Conservation (phyloP, 441 rosid species). For the Raphanus hybrid region DNA sequence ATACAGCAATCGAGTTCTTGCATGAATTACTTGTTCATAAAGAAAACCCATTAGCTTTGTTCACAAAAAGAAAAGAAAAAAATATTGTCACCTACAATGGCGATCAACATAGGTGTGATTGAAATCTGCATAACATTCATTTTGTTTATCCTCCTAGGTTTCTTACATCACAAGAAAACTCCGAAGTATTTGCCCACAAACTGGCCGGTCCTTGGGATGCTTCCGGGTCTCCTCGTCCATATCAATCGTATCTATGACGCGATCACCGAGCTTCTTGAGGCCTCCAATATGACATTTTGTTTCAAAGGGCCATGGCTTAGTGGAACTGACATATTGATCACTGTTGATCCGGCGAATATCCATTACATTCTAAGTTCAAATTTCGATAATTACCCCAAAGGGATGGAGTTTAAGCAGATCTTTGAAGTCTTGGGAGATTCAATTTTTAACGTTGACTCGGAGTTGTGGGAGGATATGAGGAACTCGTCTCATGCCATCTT, state of each 20-base stretch:
- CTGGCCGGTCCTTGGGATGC: constrained; percentile 36
- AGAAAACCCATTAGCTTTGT: not conserved
- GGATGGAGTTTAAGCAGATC: constrained; percentile 41
- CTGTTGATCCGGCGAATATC: constrained; percentile 41
- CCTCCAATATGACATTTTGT: constrained; percentile 9
- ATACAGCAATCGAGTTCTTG: not conserved
- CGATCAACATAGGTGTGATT: constrained; percentile 19
- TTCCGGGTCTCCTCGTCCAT: constrained; percentile 17
- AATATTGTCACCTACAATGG: constrained; percentile 1
- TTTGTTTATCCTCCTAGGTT: constrained; percentile 12
- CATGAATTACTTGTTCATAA: not conserved
- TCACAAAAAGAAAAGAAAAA: not conserved
- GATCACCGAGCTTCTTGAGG: constrained; percentile 12
- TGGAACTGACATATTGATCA: constrained; percentile 21
- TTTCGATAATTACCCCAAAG: constrained; percentile 46
- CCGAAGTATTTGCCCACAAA: constrained; percentile 12
- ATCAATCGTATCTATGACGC: constrained; percentile 4
- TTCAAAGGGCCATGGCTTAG: constrained; percentile 33
- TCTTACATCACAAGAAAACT: constrained; percentile 17
- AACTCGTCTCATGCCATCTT: constrained; percentile 39
- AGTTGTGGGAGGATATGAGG: constrained; percentile 45
- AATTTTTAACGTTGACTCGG: constrained; percentile 44
- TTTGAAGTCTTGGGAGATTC: constrained; percentile 47
- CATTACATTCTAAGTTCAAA: constrained; percentile 40
- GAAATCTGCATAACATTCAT: constrained; percentile 21